Percentiles rank a stretch among this genome's conserved stretches.
phyloP scores from a whole-genome alignment of 352 stramenopile species.

The Saprolegnia diclina region DNA sequence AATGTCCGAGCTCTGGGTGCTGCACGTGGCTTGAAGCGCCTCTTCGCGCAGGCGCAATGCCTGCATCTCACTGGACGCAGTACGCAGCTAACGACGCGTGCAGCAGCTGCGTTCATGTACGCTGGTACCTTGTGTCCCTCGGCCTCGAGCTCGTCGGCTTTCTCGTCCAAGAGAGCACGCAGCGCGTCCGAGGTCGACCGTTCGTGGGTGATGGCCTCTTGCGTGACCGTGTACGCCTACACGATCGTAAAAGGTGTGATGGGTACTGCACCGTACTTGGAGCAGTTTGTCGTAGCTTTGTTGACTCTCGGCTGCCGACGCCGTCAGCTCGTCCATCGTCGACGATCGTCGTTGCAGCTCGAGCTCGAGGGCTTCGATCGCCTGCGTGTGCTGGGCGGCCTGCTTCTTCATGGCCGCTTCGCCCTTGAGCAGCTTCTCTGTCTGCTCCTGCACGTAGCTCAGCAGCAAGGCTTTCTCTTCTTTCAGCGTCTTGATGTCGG shows the following conservation, averaged over 20 bases:
- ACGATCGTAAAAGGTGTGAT: background rate
- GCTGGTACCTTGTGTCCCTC: conserved; percentile 7
- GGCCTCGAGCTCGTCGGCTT: conserved; percentile 6
- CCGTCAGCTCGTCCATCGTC: background rate
- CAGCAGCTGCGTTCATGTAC: too few relatives aligned
- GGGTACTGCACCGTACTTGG: background rate
- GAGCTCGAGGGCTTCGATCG: background rate
- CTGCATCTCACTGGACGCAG: background rate
- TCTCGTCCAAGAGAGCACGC: conserved; percentile 10
- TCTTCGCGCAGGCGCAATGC: background rate
- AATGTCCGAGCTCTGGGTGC: background rate
- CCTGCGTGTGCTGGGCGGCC: conserved; percentile 3
- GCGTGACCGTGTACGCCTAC: conserved; percentile 25
- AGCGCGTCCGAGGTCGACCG: background rate
- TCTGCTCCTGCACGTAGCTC: conserved; percentile 22
- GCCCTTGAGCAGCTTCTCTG: conserved; percentile 14
- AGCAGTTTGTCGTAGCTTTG: conserved; percentile 19
- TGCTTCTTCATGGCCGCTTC: conserved; percentile 17
- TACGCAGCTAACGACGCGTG: background rate
- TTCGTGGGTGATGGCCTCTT: conserved; percentile 19
- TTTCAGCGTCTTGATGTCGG: conserved; percentile 31
- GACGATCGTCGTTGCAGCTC: background rate
- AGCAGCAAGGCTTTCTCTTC: conserved; percentile 27
- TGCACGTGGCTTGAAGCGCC: background rate
- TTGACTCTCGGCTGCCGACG: background rate